Conservation (phyloP, 2,329 filamentous ascomycete species). For the Davidsoniella eucalypti region DNA sequence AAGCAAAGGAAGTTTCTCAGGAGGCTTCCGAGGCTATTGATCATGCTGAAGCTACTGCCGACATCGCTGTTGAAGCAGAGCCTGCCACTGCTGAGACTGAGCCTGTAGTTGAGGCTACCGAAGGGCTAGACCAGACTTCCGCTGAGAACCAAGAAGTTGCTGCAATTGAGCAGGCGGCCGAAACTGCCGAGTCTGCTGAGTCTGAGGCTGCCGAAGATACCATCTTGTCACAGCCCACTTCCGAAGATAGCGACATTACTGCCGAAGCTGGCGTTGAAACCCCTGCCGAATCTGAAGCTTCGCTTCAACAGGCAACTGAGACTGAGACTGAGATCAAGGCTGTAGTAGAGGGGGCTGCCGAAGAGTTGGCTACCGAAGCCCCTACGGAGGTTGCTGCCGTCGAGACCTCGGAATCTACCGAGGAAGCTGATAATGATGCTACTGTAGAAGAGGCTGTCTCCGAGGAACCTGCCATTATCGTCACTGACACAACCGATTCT, state of each 20-base stretch:
- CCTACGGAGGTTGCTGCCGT: neutral
- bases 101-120: neutral
- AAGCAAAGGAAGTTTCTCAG: neutral
- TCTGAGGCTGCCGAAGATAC: conserved; percentile 6
- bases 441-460: neutral
- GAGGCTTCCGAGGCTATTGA: conserved; percentile 1
- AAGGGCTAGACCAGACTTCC: neutral
- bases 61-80: conserved; percentile 13
- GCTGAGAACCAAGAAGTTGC: neutral
- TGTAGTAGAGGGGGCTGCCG: neutral
- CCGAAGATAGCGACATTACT: neutral
- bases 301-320: conserved; percentile 13
- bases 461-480: conserved; percentile 15
- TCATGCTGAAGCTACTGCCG: conserved; percentile 5
- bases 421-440: neutral
- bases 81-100: neutral
- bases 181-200: conserved; percentile 2
- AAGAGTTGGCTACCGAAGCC: neutral
- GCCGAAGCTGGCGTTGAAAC: neutral
- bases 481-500: conserved; percentile 24
- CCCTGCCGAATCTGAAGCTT: neutral
- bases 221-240: too few relatives aligned
- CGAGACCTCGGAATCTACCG: neutral
- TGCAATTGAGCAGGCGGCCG: conserved; percentile 1
- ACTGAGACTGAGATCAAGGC: neutral